Evolutionary conservation across 2,329 filamentous ascomycete genomes (phyloP), one percentile per base, ranked within the genome.

Genomic region (Arachnopeziza araneosa): DNA sequence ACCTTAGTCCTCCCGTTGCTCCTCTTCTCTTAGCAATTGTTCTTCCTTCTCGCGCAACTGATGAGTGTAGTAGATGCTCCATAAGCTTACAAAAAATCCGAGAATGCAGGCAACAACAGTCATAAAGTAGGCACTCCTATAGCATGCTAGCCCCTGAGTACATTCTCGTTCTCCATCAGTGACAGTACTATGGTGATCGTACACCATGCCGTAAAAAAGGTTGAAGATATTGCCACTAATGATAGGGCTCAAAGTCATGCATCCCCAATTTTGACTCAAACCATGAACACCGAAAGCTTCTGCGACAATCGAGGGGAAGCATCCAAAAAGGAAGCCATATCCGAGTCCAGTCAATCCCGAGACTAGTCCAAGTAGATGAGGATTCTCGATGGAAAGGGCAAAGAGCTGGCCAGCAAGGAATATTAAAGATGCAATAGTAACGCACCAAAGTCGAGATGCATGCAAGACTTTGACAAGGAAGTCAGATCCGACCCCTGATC

Each of bases 241-340:
- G 2, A 96, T 91, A 0, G 93, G 93, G 2, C 91, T 88, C 54
- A 97, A 79, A 0, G 91, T 97, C 86, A 99, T 96, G 68, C 89
- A 88, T 17, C 95, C 95, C 93, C 95, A 99, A 71, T 98, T 99
- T 71, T 96, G 91, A 58, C 89, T 92, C 53, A 99, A 80, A 1
- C 93, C 93, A 62, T 88, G 83, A 24, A 97, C 89, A 8, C 95
- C 95, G 72, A 99, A 99, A 44, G 89, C 88, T 72, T 98, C 93
- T 7, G 93, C 91, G 10, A 90, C 84, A 21, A 98, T 85, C 14
- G 92, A 93, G 0, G 95, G 95, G 74, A 90, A 96, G 22, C 96
- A 93, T 36, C 95, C 95, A 67, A 98, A 98, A 0, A 98, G 80
- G 65, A 96, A 91, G 1, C 95, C 95, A 73, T 99, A 99, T 1